These are phyloP conservation scores for Musa troglodytarum DNA, from an alignment of 176 grass and related monocot genomes.

Conservation along the genomic window DNA sequence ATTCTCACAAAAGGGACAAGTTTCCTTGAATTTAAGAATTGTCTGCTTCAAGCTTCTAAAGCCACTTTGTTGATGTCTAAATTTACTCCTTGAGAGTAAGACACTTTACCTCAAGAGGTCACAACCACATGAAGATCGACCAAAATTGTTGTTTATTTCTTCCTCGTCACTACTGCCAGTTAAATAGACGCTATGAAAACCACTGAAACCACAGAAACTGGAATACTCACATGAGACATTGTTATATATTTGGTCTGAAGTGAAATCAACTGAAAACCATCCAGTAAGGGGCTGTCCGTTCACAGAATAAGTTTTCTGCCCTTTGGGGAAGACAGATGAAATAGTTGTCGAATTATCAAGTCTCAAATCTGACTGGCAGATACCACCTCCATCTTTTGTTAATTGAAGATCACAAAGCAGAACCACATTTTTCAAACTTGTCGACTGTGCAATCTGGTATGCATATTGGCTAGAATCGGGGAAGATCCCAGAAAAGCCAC, in stretches of 20 bases:
- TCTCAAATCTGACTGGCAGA: slow-evolving; percentile 7
- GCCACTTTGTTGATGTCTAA: too few species aligned
- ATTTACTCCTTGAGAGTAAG: too few species aligned
- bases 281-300: slow-evolving; percentile 22
- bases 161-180: too few species aligned
- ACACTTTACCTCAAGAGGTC: too few species aligned
- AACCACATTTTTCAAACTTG: slow-evolving; percentile 13
- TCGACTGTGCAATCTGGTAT: slow-evolving; percentile 18
- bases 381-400: slow-evolving; percentile 15
- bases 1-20: background rate
- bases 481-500: slow-evolving; percentile 20
- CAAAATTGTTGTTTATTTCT: too few species aligned
- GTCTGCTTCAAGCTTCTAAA: too few species aligned
- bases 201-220: slow-evolving; percentile 8
- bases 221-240: slow-evolving; percentile 77
- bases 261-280: slow-evolving; percentile 85
- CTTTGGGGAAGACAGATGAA: background rate
- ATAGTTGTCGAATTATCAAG: slow-evolving; percentile 24
- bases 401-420: slow-evolving; percentile 20
- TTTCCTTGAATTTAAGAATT: background rate
- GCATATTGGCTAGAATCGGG: slow-evolving; percentile 21
- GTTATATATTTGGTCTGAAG: slow-evolving; percentile 41
- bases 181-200: slow-evolving; percentile 2
- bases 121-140: too few species aligned
- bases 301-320: slow-evolving; percentile 9